Conservation (phyloP, 2,329 filamentous ascomycete genomes). For the Thielaviopsis ethacetica region DNA sequence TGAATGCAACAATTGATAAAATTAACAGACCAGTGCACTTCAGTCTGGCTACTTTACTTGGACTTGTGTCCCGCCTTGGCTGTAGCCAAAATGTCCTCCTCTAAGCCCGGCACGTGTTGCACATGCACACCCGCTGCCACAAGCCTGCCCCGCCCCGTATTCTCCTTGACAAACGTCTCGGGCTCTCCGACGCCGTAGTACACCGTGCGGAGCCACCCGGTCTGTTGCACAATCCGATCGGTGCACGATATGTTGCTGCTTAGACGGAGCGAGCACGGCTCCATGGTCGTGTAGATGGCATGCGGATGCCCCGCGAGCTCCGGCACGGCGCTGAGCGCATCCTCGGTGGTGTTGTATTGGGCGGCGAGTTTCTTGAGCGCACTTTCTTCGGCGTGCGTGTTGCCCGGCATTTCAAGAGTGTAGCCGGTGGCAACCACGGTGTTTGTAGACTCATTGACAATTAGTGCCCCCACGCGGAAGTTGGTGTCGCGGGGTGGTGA, state of each 20-base stretch:
- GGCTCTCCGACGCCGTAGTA: not conserved
- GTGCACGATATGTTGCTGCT: slow-evolving; percentile 66
- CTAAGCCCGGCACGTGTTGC: not conserved
- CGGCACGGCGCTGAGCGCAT: slow-evolving; percentile 19
- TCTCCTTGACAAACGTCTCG: not conserved
- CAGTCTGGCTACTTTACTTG: not conserved
- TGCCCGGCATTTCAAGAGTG: not conserved
- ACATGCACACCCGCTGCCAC: not conserved
- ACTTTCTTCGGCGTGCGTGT: slow-evolving; percentile 85
- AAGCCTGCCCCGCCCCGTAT: not conserved
- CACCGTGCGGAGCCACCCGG: slow-evolving; percentile 18
- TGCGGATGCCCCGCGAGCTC: slow-evolving; percentile 20
- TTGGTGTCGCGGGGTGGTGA: slow-evolving; percentile 75
- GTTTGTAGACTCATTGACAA: slow-evolving; percentile 37
- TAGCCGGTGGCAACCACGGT: not conserved
- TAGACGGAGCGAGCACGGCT: slow-evolving; percentile 59
- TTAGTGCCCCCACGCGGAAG: slow-evolving; percentile 86
- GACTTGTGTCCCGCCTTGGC: not conserved
- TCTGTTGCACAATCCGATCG: slow-evolving; percentile 54
- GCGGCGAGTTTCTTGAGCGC: slow-evolving; percentile 60
- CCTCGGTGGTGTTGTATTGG: slow-evolving; percentile 28
- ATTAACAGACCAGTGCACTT: not conserved
- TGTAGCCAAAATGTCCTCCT: not conserved
- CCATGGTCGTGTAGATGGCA: slow-evolving; percentile 70
- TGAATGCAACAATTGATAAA: slow-evolving; percentile 12